phyloP scores from a whole-genome alignment of 768 basidiomycete species.

The Boletus rubroflammeus region DNA sequence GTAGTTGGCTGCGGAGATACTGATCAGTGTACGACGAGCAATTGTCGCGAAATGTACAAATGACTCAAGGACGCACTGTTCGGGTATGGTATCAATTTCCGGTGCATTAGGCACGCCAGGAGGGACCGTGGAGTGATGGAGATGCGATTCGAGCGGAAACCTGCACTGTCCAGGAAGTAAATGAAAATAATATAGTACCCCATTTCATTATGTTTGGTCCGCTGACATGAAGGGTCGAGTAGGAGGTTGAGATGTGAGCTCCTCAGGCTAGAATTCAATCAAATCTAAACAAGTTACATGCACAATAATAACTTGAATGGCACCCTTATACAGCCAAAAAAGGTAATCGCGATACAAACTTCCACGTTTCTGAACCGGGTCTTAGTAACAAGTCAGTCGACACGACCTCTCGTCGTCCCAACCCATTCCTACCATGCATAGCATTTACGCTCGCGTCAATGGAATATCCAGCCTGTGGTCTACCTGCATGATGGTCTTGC shows the following conservation, averaged over 20 bases:
- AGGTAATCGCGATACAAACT: not conserved
- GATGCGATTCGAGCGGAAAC: conserved; percentile 7
- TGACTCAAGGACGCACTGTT: conserved; percentile 14
- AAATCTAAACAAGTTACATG: not conserved
- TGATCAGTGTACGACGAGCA: not conserved
- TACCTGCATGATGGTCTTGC: conserved; percentile 68
- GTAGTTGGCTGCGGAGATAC: conserved; percentile 5
- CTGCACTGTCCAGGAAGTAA: not conserved
- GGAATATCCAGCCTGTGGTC: conserved; percentile 71
- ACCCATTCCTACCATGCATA: conserved; percentile 52
- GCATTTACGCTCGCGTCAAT: conserved; percentile 64
- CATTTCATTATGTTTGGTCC: not conserved
- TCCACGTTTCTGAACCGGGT: too few species aligned
- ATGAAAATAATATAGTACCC: conserved; percentile 10
- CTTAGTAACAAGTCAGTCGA: not conserved
- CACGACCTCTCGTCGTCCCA: not conserved
- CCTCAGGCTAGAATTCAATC: too few species aligned
- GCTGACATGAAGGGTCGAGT: conserved; percentile 9
- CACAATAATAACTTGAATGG: not conserved
- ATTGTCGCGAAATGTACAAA: not conserved
- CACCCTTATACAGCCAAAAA: conserved; percentile 1
- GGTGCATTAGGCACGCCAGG: conserved; percentile 3
- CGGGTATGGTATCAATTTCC: conserved; percentile 24
- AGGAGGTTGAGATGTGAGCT: conserved; percentile 7
- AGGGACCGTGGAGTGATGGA: too few species aligned